Evolutionary conservation across 805 yeast genomes (phyloP), one percentile per base, ranked within the genome.

Genomic region (Saturnispora bothae): DNA sequence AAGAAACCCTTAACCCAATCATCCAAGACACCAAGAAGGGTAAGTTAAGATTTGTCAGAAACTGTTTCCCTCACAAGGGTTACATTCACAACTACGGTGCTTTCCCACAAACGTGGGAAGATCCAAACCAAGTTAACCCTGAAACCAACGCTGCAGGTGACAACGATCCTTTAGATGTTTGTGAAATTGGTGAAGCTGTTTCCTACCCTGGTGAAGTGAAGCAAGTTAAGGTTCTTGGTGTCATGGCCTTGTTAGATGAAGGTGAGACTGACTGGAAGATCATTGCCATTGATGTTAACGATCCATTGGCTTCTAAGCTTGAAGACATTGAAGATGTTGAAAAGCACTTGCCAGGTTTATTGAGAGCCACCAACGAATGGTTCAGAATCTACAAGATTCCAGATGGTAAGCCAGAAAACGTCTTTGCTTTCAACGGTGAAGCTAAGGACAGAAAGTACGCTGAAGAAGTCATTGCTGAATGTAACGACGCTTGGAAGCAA

Each of bases 21-120:
- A 69, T 83, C 45, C 98, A 92, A 70, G 98, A 92, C 66, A 83
- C 94, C 58, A 92, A 92, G 72, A 89, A 92, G 73, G 97, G 96
- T 50, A 81, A 85, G 64, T 76, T 86, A 56, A 78, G 97, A 68
- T 92, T 80, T 53, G 97, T 92, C 43, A 80, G 95, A 69, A 92
- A 92, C 76, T 78, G 94, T 63, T 89, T 89, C 84, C 98, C 98
- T 38, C 95, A 83, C 71, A 94, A 92, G 63, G 98, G 98, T 53
- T 89, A 92, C 71, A 89, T 89, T 52, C 95, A 86, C 70, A 92
- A 92, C 71, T 89, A 89, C 62, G 98, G 97, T 62, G 96, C 96
- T 35, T 82, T 89, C 75, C 97, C 97, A 49, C 96, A 89, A 63
- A 79, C 86, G 34, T 79, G 86, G 86, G 86, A 79, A 61, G 83